phyloP scores from a whole-genome alignment of 306 rosid genomes.

The Cicer yamashitae region DNA sequence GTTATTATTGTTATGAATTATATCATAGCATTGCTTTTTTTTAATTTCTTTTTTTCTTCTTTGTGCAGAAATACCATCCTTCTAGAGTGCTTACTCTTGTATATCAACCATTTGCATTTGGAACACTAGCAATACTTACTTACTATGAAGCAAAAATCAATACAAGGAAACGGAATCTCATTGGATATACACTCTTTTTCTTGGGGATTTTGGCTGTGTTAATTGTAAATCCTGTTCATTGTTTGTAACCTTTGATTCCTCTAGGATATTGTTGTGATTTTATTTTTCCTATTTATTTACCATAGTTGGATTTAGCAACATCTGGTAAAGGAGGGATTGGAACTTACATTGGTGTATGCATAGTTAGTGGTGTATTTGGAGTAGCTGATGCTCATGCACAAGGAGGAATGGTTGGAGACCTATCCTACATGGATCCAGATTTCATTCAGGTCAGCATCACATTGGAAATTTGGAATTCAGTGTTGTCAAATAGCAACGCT shows the following conservation, averaged over 20 bases:
- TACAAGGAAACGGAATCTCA: conserved; percentile 70
- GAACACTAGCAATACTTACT: conserved; percentile 60
- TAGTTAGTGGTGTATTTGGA: conserved; percentile 75
- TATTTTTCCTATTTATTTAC: conserved; percentile 22
- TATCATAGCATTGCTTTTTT: background rate
- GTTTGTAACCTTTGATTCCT: conserved; percentile 16
- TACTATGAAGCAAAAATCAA: conserved; percentile 68
- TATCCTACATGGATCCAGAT: conserved; percentile 79
- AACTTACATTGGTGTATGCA: conserved; percentile 72
- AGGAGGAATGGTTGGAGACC: conserved; percentile 97
- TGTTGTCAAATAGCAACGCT: no score
- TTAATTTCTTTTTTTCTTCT: conserved; percentile 25
- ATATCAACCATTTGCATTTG: conserved; percentile 88
- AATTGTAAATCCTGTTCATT: conserved; percentile 56
- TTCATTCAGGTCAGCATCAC: conserved; percentile 70
- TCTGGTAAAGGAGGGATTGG: conserved; percentile 91
- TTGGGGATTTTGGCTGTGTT: conserved; percentile 57
- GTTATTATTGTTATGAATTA: conserved; percentile 8
- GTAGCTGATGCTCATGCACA: conserved; percentile 87
- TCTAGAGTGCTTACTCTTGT: conserved; percentile 82
- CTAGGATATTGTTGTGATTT: background rate
- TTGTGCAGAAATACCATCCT: conserved; percentile 75
- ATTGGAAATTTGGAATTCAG: background rate
- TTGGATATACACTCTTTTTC: conserved; percentile 75
- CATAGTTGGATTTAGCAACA: conserved; percentile 88